Evolutionary conservation across 352 stramenopile genomes (phyloP).

Genomic region (Aphanomyces stellatus): DNA sequence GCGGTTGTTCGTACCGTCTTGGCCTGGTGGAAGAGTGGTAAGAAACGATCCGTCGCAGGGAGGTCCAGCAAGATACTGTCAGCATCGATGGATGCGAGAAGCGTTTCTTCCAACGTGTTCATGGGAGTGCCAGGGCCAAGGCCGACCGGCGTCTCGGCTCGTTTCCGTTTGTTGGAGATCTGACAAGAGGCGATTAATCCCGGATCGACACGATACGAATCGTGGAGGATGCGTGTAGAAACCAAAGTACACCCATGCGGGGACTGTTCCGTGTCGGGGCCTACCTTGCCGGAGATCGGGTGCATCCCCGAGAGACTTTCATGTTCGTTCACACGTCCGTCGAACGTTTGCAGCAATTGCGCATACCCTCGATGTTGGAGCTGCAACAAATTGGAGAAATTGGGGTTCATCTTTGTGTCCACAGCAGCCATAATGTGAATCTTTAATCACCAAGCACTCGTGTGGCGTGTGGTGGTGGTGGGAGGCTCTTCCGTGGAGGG

Average conservation of each 20-base stretch:
- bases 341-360: constrained; percentile 12
- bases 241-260: too few species aligned
- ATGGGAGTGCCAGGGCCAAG: neutral
- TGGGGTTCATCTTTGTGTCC: constrained; percentile 3
- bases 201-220: neutral
- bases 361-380: neutral
- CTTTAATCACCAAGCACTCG: too few species aligned
- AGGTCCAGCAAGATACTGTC: neutral
- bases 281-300: constrained; percentile 9
- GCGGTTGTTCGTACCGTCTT: neutral
- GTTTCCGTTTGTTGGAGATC: neutral
- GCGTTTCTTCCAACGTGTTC: neutral
- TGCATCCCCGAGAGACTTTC: neutral
- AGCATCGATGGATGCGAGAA: neutral
- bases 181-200: neutral
- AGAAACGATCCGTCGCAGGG: neutral
- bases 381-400: constrained; percentile 9
- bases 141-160: neutral
- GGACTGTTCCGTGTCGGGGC: neutral
- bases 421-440: neutral
- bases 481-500: too few species aligned
- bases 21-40: neutral
- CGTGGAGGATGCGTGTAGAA: too few species aligned
- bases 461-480: too few species aligned
- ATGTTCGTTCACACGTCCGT: constrained; percentile 2